A percentile compares a stretch with the other conserved stretches of the same genome.
Conservation (phyloP, 1,284 basidiomycete genomes). For the Tausonia pullulans region DNA sequence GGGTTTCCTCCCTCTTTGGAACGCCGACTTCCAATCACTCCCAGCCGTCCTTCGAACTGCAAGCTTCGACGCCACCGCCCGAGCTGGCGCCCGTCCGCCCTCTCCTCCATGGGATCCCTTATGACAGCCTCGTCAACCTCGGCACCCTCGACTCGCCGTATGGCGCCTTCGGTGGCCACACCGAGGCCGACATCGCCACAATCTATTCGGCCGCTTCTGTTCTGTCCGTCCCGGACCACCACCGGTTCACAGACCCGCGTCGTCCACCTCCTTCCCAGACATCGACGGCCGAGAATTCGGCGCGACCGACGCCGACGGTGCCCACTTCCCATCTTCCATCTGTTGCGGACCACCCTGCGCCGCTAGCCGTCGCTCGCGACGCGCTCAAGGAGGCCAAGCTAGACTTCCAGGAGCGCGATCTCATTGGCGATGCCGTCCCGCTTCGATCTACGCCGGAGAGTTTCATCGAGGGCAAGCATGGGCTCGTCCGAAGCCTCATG, state of each 20-base stretch:
- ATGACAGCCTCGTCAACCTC: slow-evolving; percentile 64
- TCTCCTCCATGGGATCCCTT: slow-evolving; percentile 58
- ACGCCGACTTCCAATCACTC: slow-evolving; percentile 21
- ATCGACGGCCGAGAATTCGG: no score
- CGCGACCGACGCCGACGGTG: no score
- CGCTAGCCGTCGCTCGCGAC: no score
- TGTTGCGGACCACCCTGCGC: no score
- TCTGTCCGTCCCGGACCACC: slow-evolving; percentile 46
- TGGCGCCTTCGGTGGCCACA: slow-evolving; percentile 23
- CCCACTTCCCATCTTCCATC: no score
- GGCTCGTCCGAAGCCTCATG: slow-evolving; percentile 69
- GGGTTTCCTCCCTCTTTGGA: slow-evolving; percentile 17
- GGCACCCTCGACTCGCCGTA: slow-evolving; percentile 65
- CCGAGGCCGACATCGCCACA: slow-evolving; percentile 59
- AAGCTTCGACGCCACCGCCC: background rate
- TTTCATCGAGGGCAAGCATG: slow-evolving; percentile 63
- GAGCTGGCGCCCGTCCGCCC: slow-evolving; percentile 22
- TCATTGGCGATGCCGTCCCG: slow-evolving; percentile 67
- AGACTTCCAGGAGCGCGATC: slow-evolving; percentile 65
- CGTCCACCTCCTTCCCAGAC: no score
- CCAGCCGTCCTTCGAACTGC: slow-evolving; percentile 5
- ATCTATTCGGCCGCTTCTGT: slow-evolving; percentile 69
- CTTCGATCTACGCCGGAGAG: slow-evolving; percentile 51
- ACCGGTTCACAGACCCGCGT: no score
- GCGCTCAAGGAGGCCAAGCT: slow-evolving; percentile 35